Percentiles rank a stretch among this genome's conserved stretches.
These are phyloP conservation scores for Syzygium malaccense DNA, from an alignment of 441 rosid genomes.

Conservation along the genomic window DNA sequence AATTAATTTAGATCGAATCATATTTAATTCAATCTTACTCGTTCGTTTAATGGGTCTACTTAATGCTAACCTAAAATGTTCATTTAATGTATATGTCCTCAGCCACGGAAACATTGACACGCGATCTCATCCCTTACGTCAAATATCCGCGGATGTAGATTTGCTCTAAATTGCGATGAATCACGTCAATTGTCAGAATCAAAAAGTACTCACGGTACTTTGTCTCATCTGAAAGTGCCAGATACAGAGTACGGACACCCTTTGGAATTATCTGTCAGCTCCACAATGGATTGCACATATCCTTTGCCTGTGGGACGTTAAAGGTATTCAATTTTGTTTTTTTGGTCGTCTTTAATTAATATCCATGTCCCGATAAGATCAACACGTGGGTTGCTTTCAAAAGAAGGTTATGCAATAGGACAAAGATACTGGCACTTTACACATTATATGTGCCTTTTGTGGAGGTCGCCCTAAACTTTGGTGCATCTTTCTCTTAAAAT, in stretches of 20 bases:
- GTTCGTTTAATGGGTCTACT: too few species aligned
- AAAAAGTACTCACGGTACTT: background rate
- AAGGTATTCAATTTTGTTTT: background rate
- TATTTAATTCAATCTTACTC: too few species aligned
- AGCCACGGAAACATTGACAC: too few species aligned
- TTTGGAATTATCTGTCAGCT: background rate
- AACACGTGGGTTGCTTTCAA: background rate
- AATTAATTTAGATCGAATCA: too few species aligned
- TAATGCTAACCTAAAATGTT: too few species aligned
- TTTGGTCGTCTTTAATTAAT: background rate
- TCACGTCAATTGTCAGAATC: background rate
- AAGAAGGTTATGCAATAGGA: background rate
- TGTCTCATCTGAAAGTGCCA: background rate
- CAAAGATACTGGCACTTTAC: background rate
- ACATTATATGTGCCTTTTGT: background rate
- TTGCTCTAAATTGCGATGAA: background rate
- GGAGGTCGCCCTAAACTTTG: background rate
- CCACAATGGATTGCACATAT: background rate
- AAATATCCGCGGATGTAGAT: too few species aligned
- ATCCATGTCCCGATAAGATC: background rate
- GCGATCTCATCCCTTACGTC: too few species aligned
- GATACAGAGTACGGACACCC: background rate
- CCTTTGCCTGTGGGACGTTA: background rate
- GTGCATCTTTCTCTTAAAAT: background rate
- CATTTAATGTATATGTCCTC: too few species aligned